Conservation (phyloP, 805 yeast species). For the Lipomyces lipofer region DNA sequence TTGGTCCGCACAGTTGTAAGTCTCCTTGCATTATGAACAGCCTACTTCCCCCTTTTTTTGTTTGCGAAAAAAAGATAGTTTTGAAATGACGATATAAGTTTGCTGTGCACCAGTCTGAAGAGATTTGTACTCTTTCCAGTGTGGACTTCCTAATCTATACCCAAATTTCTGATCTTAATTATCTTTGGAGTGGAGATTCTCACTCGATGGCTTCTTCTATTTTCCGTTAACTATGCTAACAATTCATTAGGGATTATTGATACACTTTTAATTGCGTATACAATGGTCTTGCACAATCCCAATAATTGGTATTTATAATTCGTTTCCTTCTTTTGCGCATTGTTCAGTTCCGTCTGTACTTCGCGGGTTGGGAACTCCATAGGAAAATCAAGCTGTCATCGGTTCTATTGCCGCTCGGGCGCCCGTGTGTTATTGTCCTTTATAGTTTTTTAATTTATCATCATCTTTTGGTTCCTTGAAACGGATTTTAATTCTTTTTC, state of each 20-base stretch:
- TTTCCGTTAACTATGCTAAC: neutral
- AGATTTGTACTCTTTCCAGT: slow-evolving; percentile 31
- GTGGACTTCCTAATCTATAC: slow-evolving; percentile 29
- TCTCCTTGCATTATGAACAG: too few species aligned
- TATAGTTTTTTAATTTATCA: neutral
- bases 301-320: slow-evolving; percentile 64
- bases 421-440: too few species aligned
- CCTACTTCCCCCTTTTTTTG: too few species aligned
- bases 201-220: neutral
- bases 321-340: slow-evolving; percentile 2
- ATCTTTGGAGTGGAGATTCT: neutral
- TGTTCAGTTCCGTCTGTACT: neutral
- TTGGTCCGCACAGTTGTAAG: too few species aligned
- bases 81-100: slow-evolving; percentile 21
- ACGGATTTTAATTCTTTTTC: slow-evolving; percentile 7
- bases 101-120: slow-evolving; percentile 33
- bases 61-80: too few species aligned
- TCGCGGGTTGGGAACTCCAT: too few species aligned
- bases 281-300: slow-evolving; percentile 93
- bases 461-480: neutral
- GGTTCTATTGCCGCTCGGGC: too few species aligned
- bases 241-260: neutral
- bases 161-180: slow-evolving; percentile 32
- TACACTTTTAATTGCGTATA: neutral
- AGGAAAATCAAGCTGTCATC: too few species aligned